Base-by-base conservation (phyloP, 2,329 filamentous ascomycete species). In the Arthrobotrys iridis region DNA sequence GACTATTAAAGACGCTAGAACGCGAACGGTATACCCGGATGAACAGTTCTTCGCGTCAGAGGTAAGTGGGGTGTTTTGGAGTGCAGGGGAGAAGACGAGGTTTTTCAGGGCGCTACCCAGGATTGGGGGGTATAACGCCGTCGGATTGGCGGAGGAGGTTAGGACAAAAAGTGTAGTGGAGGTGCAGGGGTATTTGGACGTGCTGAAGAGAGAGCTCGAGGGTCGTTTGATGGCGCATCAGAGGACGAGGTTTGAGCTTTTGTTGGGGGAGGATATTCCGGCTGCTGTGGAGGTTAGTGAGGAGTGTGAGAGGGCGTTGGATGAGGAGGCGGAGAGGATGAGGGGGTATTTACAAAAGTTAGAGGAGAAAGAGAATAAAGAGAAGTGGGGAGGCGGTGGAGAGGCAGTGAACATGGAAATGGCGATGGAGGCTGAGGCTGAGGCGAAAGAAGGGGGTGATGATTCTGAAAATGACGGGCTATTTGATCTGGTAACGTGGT, bases 261-360 rank as follows among this genome's bases (percentile, higher is more conserved):
- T 76, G 26, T 50, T 76, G 48, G 59, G 64, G 72, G 71, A 67
- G 33, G 72, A 76, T 41, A 76, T 76, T 22, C 72, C 72, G 24
- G 72, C 72, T 2, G 65, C 65, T 8, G 65, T 76, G 41, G 72
- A 76, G 48, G 72, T 76, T 35, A 57, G 65, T 20, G 66, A 71
- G 26, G 72, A 70, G 40, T 76, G 72, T 18, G 72, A 70, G 28
- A 41, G 10, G 20, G 64, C 59, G 3, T 50, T 76, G 41, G 65
- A 76, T 33, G 59, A 50, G n/a, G 72, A 76, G 37, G 72, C 65
- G 11, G 72, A 48, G 26, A 59, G 72, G 50, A 45, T 30, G 15
- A 45, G 18, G 26, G 43, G n/a, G n/a, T 64, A 62, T 48, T 18
- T 71, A 10, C 46, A 59, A 7, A 60, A 48, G 22, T 10, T 71